Evolutionary conservation across 1,139 yeast species (phyloP).

Genomic region (Yamadazyma sp.): DNA sequence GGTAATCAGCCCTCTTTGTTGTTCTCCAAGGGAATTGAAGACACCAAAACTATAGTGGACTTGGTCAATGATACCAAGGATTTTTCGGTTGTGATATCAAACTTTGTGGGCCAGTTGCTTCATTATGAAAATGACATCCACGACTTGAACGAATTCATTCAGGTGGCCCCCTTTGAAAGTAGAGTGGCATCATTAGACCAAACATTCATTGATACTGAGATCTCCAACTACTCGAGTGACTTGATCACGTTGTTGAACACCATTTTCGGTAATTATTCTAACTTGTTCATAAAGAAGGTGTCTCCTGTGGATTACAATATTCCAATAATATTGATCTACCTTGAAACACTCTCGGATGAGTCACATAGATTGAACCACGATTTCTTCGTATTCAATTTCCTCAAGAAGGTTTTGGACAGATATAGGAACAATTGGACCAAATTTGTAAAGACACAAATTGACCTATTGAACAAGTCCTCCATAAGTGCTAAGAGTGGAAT

Average conservation of each 20-base stretch:
- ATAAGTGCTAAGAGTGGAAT: conserved; percentile 45
- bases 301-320: conserved; percentile 38
- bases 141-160: conserved; percentile 51
- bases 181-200: conserved; percentile 29
- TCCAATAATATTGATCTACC: conserved; percentile 37
- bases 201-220: conserved; percentile 19
- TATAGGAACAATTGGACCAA: conserved; percentile 58
- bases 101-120: conserved; percentile 63
- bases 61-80: conserved; percentile 36
- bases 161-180: conserved; percentile 36
- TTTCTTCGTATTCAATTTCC: conserved; percentile 50
- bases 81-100: conserved; percentile 53
- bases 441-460: conserved; percentile 55
- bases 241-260: conserved; percentile 51
- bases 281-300: conserved; percentile 35
- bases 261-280: conserved; percentile 52
- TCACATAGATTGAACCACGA: conserved; percentile 64
- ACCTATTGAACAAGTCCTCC: conserved; percentile 50
- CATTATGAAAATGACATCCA: conserved; percentile 57
- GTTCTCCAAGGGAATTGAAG: conserved; percentile 29
- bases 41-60: conserved; percentile 44
- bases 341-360: conserved; percentile 41
- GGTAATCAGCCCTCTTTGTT: conserved; percentile 7
- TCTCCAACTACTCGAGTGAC: conserved; percentile 49
- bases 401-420: conserved; percentile 54